A percentile compares a stretch with the other conserved stretches of the same genome.
Evolutionary conservation across 371 early-diverging fungal species (phyloP).

Genomic region (Rhizomucor miehei): DNA sequence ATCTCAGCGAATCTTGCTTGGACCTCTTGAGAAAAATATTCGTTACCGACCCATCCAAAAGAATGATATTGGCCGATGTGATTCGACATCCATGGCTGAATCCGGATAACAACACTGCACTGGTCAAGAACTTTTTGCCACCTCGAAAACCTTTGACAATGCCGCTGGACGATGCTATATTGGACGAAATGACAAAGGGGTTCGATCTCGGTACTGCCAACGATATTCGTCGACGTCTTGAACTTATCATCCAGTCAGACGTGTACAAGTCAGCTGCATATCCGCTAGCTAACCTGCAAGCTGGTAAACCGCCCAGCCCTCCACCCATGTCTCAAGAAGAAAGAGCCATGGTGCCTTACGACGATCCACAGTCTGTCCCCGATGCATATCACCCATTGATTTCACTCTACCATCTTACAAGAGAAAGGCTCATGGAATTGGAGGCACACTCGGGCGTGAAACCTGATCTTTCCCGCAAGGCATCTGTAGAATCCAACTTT

Average conservation of each 20-base stretch:
- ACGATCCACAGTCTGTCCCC: conserved; percentile 45
- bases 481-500: conserved; percentile 31
- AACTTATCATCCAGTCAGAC: conserved; percentile 49
- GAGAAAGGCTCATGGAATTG: conserved; percentile 68
- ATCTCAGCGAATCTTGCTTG: conserved; percentile 75
- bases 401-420: conserved; percentile 83
- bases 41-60: conserved; percentile 65
- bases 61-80: conserved; percentile 79
- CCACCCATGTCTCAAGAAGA: conserved; percentile 3
- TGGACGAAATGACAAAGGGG: conserved; percentile 75
- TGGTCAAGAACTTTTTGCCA: conserved; percentile 65
- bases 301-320: conserved; percentile 6
- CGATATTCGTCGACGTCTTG: conserved; percentile 59
- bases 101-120: conserved; percentile 60
- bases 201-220: conserved; percentile 82
- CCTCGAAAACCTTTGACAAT: conserved; percentile 62
- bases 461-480: conserved; percentile 27
- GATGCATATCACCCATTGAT: conserved; percentile 66
- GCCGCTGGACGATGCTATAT: conserved; percentile 68
- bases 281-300: conserved; percentile 16
- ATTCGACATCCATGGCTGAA: conserved; percentile 84
- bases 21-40: conserved; percentile 79
- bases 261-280: conserved; percentile 30
- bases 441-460: conserved; percentile 5
- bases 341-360: conserved; percentile 12